Conservation (phyloP, 192 early-diverging fungal species). For the Coemansia sp. region DNA sequence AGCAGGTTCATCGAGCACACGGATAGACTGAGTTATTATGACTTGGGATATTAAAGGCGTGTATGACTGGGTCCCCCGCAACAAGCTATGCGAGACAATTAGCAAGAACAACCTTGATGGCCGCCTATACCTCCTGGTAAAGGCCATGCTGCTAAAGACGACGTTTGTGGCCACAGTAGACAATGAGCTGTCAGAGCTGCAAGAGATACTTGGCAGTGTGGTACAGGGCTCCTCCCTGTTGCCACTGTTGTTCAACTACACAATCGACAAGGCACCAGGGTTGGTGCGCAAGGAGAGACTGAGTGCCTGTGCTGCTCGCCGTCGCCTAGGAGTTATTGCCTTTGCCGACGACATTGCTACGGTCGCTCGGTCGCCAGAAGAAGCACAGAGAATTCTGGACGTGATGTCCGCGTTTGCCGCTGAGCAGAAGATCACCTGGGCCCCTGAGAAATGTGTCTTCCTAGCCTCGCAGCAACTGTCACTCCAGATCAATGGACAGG, state of each 20-base stretch:
- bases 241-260: constrained; percentile 7
- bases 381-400: not conserved
- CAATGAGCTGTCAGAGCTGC: not conserved
- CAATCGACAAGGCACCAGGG: not conserved
- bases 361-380: no score
- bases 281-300: not conserved
- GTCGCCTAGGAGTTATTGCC: not conserved
- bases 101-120: no score
- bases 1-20: no score
- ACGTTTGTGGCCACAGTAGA: no score
- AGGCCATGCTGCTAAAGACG: no score
- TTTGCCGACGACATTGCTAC: no score
- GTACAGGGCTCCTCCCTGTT: constrained; percentile 9
- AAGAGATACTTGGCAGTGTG: not conserved
- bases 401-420: not conserved
- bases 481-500: not conserved
- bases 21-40: no score
- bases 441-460: constrained; percentile 5
- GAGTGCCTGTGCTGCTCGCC: not conserved
- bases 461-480: not conserved
- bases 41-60: no score
- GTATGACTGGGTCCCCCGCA: no score
- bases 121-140: no score
- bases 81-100: no score
- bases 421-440: not conserved